These are phyloP conservation scores for Crithidia brevicula DNA, from an alignment of 208 protist species.

Conservation along the genomic window DNA sequence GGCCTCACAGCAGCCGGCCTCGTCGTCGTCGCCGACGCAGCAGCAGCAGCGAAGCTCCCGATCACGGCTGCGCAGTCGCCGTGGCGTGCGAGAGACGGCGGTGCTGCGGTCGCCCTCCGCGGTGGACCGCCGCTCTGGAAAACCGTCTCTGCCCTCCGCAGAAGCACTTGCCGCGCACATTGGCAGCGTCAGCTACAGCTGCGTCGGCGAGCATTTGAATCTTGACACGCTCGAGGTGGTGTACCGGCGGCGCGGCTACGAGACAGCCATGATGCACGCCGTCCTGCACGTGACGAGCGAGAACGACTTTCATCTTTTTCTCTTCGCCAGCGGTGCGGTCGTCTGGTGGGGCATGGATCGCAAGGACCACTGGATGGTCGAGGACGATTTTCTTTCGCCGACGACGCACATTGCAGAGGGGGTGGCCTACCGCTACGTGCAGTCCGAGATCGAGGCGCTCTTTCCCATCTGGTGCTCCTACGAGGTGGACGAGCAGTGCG, in stretches of 20 bases:
- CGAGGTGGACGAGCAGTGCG: slow-evolving; percentile 48
- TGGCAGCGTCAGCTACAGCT: slow-evolving; percentile 70
- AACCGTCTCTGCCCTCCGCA: slow-evolving; percentile 30
- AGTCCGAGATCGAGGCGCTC: slow-evolving; percentile 59
- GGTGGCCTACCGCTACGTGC: slow-evolving; percentile 46
- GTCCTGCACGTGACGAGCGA: slow-evolving; percentile 63
- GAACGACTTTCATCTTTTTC: slow-evolving; percentile 61
- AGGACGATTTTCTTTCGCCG: slow-evolving; percentile 69
- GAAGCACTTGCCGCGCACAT: slow-evolving; percentile 52
- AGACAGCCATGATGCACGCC: slow-evolving; percentile 40
- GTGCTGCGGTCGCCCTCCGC: slow-evolving; percentile 9
- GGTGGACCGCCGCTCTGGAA: slow-evolving; percentile 21
- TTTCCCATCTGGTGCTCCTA: slow-evolving; percentile 78
- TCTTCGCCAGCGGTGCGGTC: slow-evolving; percentile 65
- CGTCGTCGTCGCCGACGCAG: slow-evolving; percentile 1
- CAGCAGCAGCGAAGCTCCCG: neutral
- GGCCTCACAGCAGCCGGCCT: neutral
- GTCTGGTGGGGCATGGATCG: slow-evolving; percentile 83
- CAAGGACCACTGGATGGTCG: slow-evolving; percentile 68
- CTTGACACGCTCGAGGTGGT: slow-evolving; percentile 44
- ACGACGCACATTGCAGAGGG: slow-evolving; percentile 39
- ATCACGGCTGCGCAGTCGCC: slow-evolving; percentile 10
- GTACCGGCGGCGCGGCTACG: slow-evolving; percentile 70
- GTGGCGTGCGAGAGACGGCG: neutral
- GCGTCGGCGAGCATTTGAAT: slow-evolving; percentile 50